These are phyloP conservation scores for Skeletonema marinoi DNA, from an alignment of 108 stramenopile species.

Conservation along the genomic window DNA sequence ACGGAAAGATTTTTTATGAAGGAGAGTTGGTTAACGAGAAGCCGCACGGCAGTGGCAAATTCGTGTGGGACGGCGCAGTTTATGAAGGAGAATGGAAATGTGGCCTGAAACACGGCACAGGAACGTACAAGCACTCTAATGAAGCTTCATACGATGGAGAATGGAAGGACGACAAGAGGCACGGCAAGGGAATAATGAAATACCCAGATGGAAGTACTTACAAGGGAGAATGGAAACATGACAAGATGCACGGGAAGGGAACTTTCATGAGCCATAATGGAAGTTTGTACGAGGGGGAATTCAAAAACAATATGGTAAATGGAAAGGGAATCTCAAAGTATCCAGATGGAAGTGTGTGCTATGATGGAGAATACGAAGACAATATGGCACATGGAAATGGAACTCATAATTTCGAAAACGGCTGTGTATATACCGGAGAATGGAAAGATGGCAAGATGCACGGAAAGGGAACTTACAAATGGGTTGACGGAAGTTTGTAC, in stretches of 20 bases:
- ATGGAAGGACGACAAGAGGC: too few species aligned
- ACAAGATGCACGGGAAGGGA: slow-evolving; percentile 27
- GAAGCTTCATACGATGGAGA: neutral
- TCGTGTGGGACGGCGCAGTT: neutral
- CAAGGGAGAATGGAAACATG: slow-evolving; percentile 23
- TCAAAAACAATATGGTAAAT: slow-evolving; percentile 44
- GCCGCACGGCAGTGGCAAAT: slow-evolving; percentile 9
- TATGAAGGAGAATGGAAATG: neutral
- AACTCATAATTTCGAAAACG: slow-evolving; percentile 46
- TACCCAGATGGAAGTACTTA: neutral
- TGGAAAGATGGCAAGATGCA: slow-evolving; percentile 55
- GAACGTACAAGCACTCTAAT: neutral
- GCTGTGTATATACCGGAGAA: slow-evolving; percentile 41
- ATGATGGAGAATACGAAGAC: neutral
- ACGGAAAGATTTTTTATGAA: slow-evolving; percentile 35
- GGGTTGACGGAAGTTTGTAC: slow-evolving; percentile 43
- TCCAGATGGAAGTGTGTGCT: too few species aligned
- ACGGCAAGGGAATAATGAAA: too few species aligned
- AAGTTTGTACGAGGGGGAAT: slow-evolving; percentile 42
- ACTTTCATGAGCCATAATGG: slow-evolving; percentile 35
- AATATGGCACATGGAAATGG: slow-evolving; percentile 47
- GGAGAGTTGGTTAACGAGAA: slow-evolving; percentile 36
- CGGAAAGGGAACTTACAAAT: slow-evolving; percentile 33
- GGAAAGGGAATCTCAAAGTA: slow-evolving; percentile 10
- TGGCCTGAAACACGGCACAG: neutral